Evolutionary conservation across 768 basidiomycete species (phyloP), one percentile per base, ranked within the genome.

Genomic region (Auriscalpium orientale): DNA sequence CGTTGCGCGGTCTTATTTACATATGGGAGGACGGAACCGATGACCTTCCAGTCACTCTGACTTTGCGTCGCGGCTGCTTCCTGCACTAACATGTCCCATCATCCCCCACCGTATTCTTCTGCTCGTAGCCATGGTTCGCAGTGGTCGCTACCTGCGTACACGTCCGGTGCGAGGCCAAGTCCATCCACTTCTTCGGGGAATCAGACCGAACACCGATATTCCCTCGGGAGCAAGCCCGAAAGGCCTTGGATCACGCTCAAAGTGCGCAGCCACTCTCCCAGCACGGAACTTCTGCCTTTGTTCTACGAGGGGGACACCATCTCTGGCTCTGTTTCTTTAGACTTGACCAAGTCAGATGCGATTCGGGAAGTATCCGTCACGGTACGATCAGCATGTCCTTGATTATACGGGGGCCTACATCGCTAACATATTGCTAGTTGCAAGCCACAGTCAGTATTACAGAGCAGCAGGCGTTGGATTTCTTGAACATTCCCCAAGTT

Each of bases 271-370:
- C 75, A 79, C 35, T 68, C 74, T 22, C 65, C 68, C 6, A 67
- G 58, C 3, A 51, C 76, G 0, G 60, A 71, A 18, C 72, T 70
- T 11, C 66, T 74, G 22, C 82, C 81, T 18, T 62, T 73, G 28
- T 81, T 79, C 60, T 64, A 73, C 48, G 72, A 79, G 57, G 76
- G 73, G 10, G 80, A 85, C 62, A 56, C 62, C 13, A 70, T 86
- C 52, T 62, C 74, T 1, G 83, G 84, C 21, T 66, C 67, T 9
- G 79, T 83, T 2, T 76, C 79, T 60, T 62, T 83, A 33, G 75
- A 81, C 51, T 67, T 80, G 36, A 70, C 74, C 57, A 79, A 78
- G 61, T 66, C 76, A 15, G 79, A 81, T 54, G 74, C 70, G 12
- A 65, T 77, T 50, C 81, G 82, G 64, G 71, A 68, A 33, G 70